Evolutionary conservation across 129 eudicot genomes (phyloP), one percentile per base, ranked within the genome.

Genomic region (Centella asiatica): DNA sequence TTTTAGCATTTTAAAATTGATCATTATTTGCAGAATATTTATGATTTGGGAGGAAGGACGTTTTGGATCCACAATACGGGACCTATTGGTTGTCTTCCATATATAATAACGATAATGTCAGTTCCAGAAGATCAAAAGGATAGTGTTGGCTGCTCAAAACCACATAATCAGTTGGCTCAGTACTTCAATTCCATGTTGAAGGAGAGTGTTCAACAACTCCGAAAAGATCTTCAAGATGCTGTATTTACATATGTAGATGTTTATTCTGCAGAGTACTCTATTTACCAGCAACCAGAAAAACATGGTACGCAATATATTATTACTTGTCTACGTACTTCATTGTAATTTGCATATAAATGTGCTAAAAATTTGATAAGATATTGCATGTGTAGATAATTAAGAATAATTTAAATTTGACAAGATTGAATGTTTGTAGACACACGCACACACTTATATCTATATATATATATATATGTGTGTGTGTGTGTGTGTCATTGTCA

Each of bases 61-160:
- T 64, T 64, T 23, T 64, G 69, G 59, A 64, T 64, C 15, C 69
- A 64, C 32, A 64, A 64, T 36, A 64, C 60, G 12, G 69, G 69
- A n/a, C 69, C 59, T 17, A 25, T 64, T 6, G 69, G 69, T 5
- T 64, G 69, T 34, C 55, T 31, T 32, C 44, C 69, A 22, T 47
- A 47, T 19, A 50, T 64, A 10, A 19, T 64, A 46, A 31, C 58
- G 0, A 26, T 39, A 3, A 1, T 64, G 6, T 32, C 58, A 10
- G 20, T 39, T 18, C 19, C 27, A 8, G 14, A 54, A 1, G 59
- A 15, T 1, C 44, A 58, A 19, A n/a, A 5, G 0, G 69, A 64
- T 47, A 22, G 42, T 19, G 69, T 9, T 24, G 69, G 69, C 2
- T 64, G 69, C 23, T 33, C 46, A 32, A 64, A 26, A 12, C 44